phyloP scores from a whole-genome alignment of 257 asterid genomes.

The Rubia yunnanensis region DNA sequence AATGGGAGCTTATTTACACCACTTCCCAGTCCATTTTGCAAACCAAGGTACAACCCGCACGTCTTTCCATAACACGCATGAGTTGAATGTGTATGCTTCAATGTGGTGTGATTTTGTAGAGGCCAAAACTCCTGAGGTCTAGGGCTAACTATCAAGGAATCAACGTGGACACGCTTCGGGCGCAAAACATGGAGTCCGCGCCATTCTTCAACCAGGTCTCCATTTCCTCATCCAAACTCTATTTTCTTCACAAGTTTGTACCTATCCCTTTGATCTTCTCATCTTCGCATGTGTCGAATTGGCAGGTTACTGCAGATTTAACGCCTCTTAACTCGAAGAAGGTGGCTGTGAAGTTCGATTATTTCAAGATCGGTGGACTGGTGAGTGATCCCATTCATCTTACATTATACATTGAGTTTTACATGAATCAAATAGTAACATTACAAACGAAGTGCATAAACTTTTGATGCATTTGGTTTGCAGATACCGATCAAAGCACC shows the following conservation, averaged over 20 bases:
- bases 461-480: not conserved
- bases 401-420: not conserved
- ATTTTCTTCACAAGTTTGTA: not conserved
- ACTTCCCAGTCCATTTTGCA: slow-evolving; percentile 80
- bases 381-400: slow-evolving; percentile 26
- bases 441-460: too few relatives aligned
- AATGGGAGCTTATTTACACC: slow-evolving; percentile 91
- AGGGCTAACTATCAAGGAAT: slow-evolving; percentile 60
- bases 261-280: too few relatives aligned
- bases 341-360: slow-evolving; percentile 74
- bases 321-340: slow-evolving; percentile 57
- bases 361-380: slow-evolving; percentile 71
- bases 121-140: slow-evolving; percentile 69
- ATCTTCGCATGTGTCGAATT: not conserved
- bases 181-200: slow-evolving; percentile 69
- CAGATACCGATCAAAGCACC: slow-evolving; percentile 79
- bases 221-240: not conserved
- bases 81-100: not conserved
- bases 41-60: slow-evolving; percentile 30
- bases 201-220: slow-evolving; percentile 80
- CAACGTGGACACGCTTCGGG: slow-evolving; percentile 69
- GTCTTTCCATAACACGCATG: not conserved
- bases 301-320: slow-evolving; percentile 78
- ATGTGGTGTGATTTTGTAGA: slow-evolving; percentile 33
- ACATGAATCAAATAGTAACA: too few relatives aligned